phyloP scores from a whole-genome alignment of 495 filamentous ascomycete genomes.

The Rhypophila decipiens region DNA sequence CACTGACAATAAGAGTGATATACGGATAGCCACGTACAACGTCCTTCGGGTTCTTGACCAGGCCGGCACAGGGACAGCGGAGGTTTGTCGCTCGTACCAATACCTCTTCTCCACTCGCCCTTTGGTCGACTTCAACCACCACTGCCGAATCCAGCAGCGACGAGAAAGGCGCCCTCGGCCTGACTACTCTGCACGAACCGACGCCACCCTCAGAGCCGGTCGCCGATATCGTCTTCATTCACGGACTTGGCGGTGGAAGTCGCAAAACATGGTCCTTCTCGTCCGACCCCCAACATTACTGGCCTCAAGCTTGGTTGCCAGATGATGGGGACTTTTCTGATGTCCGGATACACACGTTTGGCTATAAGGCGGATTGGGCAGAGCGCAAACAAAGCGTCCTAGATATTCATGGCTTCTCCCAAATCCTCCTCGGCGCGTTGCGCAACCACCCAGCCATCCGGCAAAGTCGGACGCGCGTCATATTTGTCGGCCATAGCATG shows the following conservation, averaged over 20 bases:
- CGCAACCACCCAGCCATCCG: slow-evolving; percentile 26
- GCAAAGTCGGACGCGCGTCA: slow-evolving; percentile 20
- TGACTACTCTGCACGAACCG: slow-evolving; percentile 30
- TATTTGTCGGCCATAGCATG: slow-evolving; percentile 27
- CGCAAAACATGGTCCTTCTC: slow-evolving; percentile 18
- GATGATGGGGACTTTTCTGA: slow-evolving; percentile 17
- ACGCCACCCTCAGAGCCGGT: slow-evolving; percentile 10
- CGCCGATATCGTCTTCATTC: slow-evolving; percentile 35
- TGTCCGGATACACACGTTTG: slow-evolving; percentile 25
- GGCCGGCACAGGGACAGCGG: no score
- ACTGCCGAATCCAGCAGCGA: no score
- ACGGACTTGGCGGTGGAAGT: slow-evolving; percentile 24
- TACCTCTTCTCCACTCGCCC: no score
- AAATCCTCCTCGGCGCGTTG: slow-evolving; percentile 24
- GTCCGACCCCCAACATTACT: slow-evolving; percentile 13
- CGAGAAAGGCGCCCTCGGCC: slow-evolving; percentile 24
- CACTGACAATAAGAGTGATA: no score
- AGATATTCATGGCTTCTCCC: slow-evolving; percentile 20
- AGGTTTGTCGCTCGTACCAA: no score
- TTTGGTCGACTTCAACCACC: no score
- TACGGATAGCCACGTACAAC: no score
- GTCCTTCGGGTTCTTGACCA: no score
- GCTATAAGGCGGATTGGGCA: slow-evolving; percentile 25
- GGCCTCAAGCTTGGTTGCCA: slow-evolving; percentile 29
- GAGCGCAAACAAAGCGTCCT: slow-evolving; percentile 10